Base-by-base conservation (phyloP, 192 early-diverging fungal species). In the Allomyces macrogynus region DNA sequence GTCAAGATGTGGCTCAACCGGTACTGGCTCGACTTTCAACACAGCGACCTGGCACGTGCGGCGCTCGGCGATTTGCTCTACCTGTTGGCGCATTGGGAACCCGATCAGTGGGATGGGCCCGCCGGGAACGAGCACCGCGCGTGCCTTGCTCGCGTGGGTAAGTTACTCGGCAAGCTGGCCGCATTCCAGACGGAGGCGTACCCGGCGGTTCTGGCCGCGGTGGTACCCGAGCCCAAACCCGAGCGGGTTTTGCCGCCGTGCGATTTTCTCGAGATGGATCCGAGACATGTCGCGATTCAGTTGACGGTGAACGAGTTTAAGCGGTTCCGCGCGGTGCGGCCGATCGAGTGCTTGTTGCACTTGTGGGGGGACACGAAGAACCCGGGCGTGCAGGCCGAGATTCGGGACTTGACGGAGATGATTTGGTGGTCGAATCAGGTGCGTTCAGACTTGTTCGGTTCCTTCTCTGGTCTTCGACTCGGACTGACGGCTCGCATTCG, bases 211-310 rank as follows among this genome's bases (percentile, higher is more conserved):
- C 3, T 20, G 16, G 12, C 49, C 16, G 49, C 64, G 11, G 25
- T 5, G 43, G 23, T 11, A 5, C n/a, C n/a, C 32, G 64, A 43
- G 42, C 23, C 23, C 11, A n/a, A 32, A 4, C 12, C 16, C 22
- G 10, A 12, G 10, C 10, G 27, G 42, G 20, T 23, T 7, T 20
- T 26, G 20, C 32, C 32, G 64, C 43, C 43, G 64, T 43, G 32
- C 26, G 64, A 64, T 14, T 64, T 64, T 12, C 20, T 64, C 20
- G 64, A 64, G 0, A 42, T 64, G 64, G 64, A 64, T 16, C 64
- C 64, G 24, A 64, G 20, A 16, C 32, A 64, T 7, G 64, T 64
- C 40, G 64, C 64, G 43, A 22, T 64, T 10, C 64, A 43, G 27
- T 14, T 64, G 43, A 64, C 64, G 0, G 16, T 64, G 0, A 14